Percentiles rank a stretch among this genome's conserved stretches.
Evolutionary conservation across 2,329 filamentous ascomycete genomes (phyloP).

Genomic region (Alternaria tenuissima): DNA sequence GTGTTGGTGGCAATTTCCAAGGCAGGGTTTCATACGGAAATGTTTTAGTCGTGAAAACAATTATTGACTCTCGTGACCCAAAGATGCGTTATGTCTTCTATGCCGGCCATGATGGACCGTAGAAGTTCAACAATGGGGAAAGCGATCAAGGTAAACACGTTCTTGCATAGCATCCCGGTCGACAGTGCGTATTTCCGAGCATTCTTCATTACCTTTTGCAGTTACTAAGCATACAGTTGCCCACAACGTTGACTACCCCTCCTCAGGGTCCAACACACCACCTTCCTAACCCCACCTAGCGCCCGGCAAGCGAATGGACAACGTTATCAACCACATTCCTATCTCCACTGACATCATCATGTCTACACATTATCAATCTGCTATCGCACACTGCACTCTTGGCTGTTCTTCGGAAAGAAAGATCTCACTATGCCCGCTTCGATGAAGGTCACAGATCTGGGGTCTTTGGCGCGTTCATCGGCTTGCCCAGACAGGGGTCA

Average conservation of each 20-base stretch:
- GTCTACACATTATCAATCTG: background rate
- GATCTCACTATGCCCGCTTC: background rate
- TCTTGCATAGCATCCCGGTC: background rate
- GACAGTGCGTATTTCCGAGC: background rate
- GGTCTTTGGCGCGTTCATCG: background rate
- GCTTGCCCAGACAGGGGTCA: constrained; percentile 7
- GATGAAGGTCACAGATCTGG: constrained; percentile 6
- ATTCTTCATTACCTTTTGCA: background rate
- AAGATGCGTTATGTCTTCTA: background rate
- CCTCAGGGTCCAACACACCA: constrained; percentile 6
- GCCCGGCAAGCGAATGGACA: constrained; percentile 3
- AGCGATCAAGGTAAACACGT: background rate
- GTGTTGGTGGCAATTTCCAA: background rate
- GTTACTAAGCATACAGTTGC: background rate
- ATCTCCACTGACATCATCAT: constrained; percentile 13
- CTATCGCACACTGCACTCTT: background rate
- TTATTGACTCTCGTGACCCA: background rate
- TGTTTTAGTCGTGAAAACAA: background rate
- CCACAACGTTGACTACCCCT: constrained; percentile 2
- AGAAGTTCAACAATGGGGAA: background rate
- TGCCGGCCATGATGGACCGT: background rate
- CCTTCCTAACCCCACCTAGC: constrained; percentile 19
- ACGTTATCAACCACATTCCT: constrained; percentile 5
- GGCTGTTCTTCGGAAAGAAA: background rate
- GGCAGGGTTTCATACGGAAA: background rate